Base-by-base conservation (phyloP, 805 yeast species). In the Yamadazyma insecticola region DNA sequence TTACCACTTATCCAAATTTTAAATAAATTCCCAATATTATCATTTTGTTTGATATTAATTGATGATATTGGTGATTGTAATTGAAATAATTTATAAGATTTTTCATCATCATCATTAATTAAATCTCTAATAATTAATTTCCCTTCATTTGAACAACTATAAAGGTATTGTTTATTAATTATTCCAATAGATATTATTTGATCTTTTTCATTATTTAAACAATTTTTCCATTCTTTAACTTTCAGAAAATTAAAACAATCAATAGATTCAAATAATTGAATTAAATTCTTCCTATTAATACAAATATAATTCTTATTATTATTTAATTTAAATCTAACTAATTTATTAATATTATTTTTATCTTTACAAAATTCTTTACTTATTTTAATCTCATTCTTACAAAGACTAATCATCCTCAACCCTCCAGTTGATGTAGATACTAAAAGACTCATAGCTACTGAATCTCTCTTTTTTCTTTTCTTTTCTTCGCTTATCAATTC, bases 141-240 rank as follows among this genome's bases (percentile, higher is more conserved):
- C n/a, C 67, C 67, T 16, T 53, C 58, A 13, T 32, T 33, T 6
- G 62, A 52, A 32, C 67, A 59, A 22, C 55, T 55, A 35, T 50
- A 57, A 23, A 60, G 44, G 37, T 44, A 60, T 34, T 50, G 57
- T 20, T 48, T 34, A 21, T 48, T 39, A 16, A 55, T 29, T 15
- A 55, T 39, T 3, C 60, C 62, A 6, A 56, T 26, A 6, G 48
- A 32, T 8, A 53, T 45, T 14, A 60, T 44, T 15, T 41, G 45
- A 35, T 60, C 65, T 5, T 37, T 35, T 7, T 38, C 16, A 8
- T 34, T 25, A 13, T 27, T 21, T 7, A 36, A 28, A 12, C 43
- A 37, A 40, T 57, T 56, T 33, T 56, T 54, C 65, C 65, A 60
- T 32, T 59, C 64, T 31, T 57, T 57, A 26, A 44, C n/a, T n/a